A percentile compares a stretch with the other conserved stretches of the same genome.
Conservation (phyloP, 225 moss, liverwort and hornwort species). For the Antitrichia curtipendula region DNA sequence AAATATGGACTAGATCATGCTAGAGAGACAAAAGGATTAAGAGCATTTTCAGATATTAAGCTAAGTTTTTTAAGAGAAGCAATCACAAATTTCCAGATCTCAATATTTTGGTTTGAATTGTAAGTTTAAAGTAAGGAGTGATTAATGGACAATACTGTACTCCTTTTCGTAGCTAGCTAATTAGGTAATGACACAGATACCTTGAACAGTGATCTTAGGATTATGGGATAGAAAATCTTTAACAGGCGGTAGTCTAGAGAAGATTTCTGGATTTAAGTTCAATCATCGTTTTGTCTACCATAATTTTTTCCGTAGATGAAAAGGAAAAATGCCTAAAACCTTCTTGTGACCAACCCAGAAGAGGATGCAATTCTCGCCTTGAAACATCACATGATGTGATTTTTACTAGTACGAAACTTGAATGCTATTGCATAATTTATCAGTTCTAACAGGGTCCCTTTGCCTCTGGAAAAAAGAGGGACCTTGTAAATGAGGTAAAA, state of each 20-base stretch:
- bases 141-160: background rate
- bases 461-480: background rate
- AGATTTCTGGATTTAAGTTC: background rate
- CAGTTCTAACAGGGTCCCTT: too few relatives aligned
- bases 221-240: background rate
- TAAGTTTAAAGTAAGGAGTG: background rate
- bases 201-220: background rate
- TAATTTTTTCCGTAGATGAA: too few relatives aligned
- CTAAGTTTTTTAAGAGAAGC: rapidly evolving
- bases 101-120: rapidly evolving
- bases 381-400: too few relatives aligned
- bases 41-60: background rate
- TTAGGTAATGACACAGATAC: too few relatives aligned
- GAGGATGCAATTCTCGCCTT: background rate
- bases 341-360: background rate
- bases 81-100: background rate
- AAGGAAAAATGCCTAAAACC: too few relatives aligned
- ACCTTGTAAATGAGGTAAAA: too few relatives aligned
- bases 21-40: background rate
- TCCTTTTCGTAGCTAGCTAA: background rate
- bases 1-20: background rate
- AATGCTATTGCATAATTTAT: background rate
- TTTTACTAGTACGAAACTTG: background rate
- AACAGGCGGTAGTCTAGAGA: too few relatives aligned
- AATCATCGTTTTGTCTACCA: too few relatives aligned